These are phyloP conservation scores for Lonicera japonica DNA, from an alignment of 129 eudicot species.

Conservation along the genomic window DNA sequence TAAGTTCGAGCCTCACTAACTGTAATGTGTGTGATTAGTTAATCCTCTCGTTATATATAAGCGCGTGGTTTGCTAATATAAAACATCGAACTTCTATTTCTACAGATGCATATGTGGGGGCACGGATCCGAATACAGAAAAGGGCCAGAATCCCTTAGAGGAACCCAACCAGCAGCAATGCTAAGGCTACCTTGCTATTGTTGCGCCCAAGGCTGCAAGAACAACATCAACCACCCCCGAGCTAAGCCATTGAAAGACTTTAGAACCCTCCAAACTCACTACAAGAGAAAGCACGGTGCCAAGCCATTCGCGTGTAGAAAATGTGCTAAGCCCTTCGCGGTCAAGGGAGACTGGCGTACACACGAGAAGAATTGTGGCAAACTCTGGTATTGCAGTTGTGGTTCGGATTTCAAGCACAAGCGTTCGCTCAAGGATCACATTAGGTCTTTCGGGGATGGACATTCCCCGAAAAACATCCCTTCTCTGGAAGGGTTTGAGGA, in stretches of 20 bases:
- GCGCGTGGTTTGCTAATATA: too few species aligned
- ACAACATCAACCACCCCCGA: slow-evolving; percentile 92
- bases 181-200: slow-evolving; percentile 92
- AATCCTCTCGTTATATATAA: too few species aligned
- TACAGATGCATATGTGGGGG: slow-evolving; percentile 99
- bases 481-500: slow-evolving; percentile 54
- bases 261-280: slow-evolving; percentile 91
- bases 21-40: too few species aligned
- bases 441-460: slow-evolving; percentile 86
- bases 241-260: slow-evolving; percentile 94
- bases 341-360: slow-evolving; percentile 96
- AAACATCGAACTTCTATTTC: too few species aligned
- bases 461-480: slow-evolving; percentile 52
- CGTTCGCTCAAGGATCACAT: slow-evolving; percentile 92
- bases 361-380: slow-evolving; percentile 96
- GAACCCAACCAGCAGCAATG: slow-evolving; percentile 95
- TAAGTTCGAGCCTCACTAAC: too few species aligned
- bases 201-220: slow-evolving; percentile 86
- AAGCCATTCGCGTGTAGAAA: slow-evolving; percentile 80
- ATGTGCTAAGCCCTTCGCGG: slow-evolving; percentile 84
- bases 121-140: slow-evolving; percentile 90
- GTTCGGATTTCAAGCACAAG: slow-evolving; percentile 93
- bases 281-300: slow-evolving; percentile 85
- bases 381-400: slow-evolving; percentile 92
- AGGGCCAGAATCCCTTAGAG: slow-evolving; percentile 84